A percentile compares a stretch with the other conserved stretches of the same genome.
phyloP scores from a whole-genome alignment of 139 green algal species.

The Zygnema cylindricum region DNA sequence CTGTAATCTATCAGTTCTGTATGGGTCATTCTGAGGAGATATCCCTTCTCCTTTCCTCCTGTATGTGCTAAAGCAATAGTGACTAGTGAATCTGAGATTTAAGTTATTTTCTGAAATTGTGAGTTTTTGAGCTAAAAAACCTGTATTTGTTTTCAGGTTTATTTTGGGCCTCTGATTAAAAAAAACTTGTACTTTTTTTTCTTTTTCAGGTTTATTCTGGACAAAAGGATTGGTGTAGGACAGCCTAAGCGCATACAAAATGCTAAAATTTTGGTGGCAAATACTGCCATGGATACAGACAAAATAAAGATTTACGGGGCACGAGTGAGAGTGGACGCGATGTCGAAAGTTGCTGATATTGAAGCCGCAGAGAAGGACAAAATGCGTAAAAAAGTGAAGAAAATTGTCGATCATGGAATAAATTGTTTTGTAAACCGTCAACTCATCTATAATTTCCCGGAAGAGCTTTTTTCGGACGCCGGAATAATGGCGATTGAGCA shows the following conservation, averaged over 20 bases:
- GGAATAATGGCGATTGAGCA: constrained; percentile 79
- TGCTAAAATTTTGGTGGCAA: constrained; percentile 95
- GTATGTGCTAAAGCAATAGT: no score
- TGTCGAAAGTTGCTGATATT: constrained; percentile 92
- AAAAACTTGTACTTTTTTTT: no score
- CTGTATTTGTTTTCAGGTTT: no score
- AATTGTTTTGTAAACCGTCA: constrained; percentile 99
- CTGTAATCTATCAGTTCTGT: no score
- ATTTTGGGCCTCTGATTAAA: no score
- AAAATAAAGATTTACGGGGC: constrained; percentile 99
- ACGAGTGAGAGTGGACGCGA: constrained; percentile 79
- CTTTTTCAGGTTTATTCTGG: constrained; percentile 88
- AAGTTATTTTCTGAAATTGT: no score
- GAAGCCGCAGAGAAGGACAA: constrained; percentile 97
- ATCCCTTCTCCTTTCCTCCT: no score
- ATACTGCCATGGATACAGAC: constrained; percentile 99
- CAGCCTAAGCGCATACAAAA: constrained; percentile 95
- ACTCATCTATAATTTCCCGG: constrained; percentile 99
- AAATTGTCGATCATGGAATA: constrained; percentile 91
- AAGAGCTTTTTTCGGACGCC: constrained; percentile 76
- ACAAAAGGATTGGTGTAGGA: constrained; percentile 97
- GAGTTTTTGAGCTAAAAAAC: no score
- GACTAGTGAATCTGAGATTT: no score
- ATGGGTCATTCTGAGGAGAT: no score
- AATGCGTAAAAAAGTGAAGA: constrained; percentile 90